Percentiles rank a stretch among this genome's conserved stretches.
These are phyloP conservation scores for Xylaria sp. DNA, from an alignment of 2,329 filamentous ascomycete genomes.

Conservation along the genomic window DNA sequence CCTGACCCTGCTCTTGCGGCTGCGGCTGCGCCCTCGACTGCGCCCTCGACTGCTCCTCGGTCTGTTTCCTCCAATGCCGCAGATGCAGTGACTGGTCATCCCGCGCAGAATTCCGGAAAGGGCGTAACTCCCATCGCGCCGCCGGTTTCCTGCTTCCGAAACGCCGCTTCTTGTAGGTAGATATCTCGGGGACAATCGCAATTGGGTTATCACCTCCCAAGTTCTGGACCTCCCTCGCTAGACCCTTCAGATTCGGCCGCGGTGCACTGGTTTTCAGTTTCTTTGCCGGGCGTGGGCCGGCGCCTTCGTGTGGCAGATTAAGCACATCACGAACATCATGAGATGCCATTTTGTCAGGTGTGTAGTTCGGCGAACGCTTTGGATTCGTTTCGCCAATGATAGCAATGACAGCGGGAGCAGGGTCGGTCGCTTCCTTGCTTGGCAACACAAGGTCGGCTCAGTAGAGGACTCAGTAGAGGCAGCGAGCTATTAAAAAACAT, in stretches of 20 bases:
- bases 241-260: slow-evolving; percentile 62
- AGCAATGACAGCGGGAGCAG: neutral
- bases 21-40: slow-evolving; percentile 21
- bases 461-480: neutral
- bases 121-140: slow-evolving; percentile 65
- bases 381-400: neutral
- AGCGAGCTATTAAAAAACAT: slow-evolving; percentile 9
- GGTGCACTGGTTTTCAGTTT: slow-evolving; percentile 71
- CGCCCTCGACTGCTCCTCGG: slow-evolving; percentile 41
- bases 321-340: slow-evolving; percentile 88
- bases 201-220: slow-evolving; percentile 69
- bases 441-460: neutral
- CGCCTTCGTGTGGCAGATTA: slow-evolving; percentile 69
- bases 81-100: slow-evolving; percentile 68
- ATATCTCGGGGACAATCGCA: slow-evolving; percentile 64
- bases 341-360: slow-evolving; percentile 60
- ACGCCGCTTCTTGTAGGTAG: slow-evolving; percentile 61
- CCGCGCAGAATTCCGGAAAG: slow-evolving; percentile 79
- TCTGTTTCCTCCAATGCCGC: slow-evolving; percentile 78
- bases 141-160: slow-evolving; percentile 59
- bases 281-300: slow-evolving; percentile 64
- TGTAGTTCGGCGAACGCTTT: neutral
- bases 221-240: slow-evolving; percentile 68
- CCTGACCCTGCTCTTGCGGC: neutral
- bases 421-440: neutral